Percentiles rank a stretch among this genome's conserved stretches.
Conservation (phyloP, 2,329 filamentous ascomycete genomes). For the Sarocladiaceae sp. region DNA sequence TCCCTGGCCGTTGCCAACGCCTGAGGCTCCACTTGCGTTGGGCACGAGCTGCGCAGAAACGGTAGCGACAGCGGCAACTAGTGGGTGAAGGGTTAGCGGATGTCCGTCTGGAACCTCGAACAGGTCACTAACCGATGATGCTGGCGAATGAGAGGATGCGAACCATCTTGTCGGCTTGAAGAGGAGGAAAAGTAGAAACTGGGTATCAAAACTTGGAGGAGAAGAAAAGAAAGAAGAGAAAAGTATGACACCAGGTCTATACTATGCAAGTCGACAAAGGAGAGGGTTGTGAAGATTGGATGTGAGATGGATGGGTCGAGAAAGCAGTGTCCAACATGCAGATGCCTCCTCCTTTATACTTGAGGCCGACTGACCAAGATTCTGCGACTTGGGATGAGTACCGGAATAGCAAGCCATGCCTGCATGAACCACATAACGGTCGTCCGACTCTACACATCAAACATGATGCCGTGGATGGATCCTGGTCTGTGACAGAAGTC, state of each 20-base stretch:
- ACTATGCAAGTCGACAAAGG: not conserved
- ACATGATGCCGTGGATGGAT: no score
- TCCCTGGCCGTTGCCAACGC: slow-evolving; percentile 16
- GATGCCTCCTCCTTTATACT: no score
- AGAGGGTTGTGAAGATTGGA: not conserved
- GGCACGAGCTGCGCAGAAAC: slow-evolving; percentile 13
- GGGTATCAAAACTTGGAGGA: not conserved
- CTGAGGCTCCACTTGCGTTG: slow-evolving; percentile 15
- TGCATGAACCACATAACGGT: no score
- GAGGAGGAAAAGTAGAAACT: not conserved
- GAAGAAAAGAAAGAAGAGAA: not conserved
- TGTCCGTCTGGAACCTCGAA: no score
- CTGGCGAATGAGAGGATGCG: no score
- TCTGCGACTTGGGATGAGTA: no score
- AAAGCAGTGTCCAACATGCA: not conserved
- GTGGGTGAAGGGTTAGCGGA: not conserved
- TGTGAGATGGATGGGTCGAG: not conserved
- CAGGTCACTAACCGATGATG: not conserved
- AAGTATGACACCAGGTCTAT: slow-evolving; percentile 6
- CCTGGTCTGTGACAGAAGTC: no score
- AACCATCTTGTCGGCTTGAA: no score
- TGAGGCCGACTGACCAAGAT: no score
- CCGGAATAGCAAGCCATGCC: no score
- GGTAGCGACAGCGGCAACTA: slow-evolving; percentile 1
- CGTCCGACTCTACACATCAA: no score